phyloP scores from a whole-genome alignment of 1,284 basidiomycete species.

The Golubevia sp. region DNA sequence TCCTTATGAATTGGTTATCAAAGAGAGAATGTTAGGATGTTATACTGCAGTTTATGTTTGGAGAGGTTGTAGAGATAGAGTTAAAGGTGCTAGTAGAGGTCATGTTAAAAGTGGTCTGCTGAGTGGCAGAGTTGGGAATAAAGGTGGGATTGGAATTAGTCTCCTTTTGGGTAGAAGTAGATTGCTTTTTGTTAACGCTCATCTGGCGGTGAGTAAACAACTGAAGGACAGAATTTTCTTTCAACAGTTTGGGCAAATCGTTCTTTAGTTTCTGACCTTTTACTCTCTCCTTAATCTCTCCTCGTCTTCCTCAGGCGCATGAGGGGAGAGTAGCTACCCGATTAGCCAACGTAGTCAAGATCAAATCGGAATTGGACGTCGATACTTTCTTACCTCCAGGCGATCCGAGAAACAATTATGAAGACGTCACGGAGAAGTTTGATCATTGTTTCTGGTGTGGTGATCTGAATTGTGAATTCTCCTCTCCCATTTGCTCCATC shows the following conservation, averaged over 20 bases:
- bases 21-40: constrained; percentile 85
- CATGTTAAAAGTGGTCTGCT: constrained; percentile 83
- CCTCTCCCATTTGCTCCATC: background rate
- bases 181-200: constrained; percentile 81
- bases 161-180: constrained; percentile 75
- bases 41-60: constrained; percentile 65
- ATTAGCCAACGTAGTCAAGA: constrained; percentile 63
- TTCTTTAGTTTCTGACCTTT: background rate
- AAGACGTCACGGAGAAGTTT: constrained; percentile 79
- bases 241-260: background rate
- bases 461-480: constrained; percentile 66
- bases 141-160: constrained; percentile 77
- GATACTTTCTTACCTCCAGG: constrained; percentile 68
- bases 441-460: constrained; percentile 81
- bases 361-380: constrained; percentile 65
- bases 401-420: constrained; percentile 65
- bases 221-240: no score
- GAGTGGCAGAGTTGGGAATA: constrained; percentile 80
- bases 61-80: constrained; percentile 38
- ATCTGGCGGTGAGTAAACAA: constrained; percentile 69
- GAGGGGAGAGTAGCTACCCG: constrained; percentile 53
- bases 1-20: constrained; percentile 78
- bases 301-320: constrained; percentile 18
- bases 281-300: background rate
- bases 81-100: constrained; percentile 64